These are phyloP conservation scores for Sugiyamaella valdiviana DNA, from an alignment of 805 yeast species.

Conservation along the genomic window DNA sequence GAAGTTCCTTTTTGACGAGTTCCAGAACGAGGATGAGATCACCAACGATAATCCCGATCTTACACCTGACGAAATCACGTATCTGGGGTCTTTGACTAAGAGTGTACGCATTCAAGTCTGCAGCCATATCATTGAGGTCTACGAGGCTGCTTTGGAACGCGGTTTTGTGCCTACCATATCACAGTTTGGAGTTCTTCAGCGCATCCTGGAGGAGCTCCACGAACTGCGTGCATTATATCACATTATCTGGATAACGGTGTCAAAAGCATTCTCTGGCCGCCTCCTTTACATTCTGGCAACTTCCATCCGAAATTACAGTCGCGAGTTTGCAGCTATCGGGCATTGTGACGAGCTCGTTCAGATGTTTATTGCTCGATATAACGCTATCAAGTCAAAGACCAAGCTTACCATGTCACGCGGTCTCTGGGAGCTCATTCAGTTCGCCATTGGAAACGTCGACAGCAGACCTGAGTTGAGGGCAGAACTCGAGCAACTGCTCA, in stretches of 20 bases:
- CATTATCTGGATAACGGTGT: slow-evolving; percentile 43
- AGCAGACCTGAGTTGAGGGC: slow-evolving; percentile 13
- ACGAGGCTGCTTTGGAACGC: background rate
- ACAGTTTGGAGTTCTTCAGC: slow-evolving; percentile 41
- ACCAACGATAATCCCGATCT: slow-evolving; percentile 1
- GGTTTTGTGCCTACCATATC: slow-evolving; percentile 5
- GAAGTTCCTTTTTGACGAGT: background rate
- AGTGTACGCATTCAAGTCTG: background rate
- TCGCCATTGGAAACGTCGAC: slow-evolving; percentile 14
- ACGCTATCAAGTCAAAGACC: slow-evolving; percentile 8
- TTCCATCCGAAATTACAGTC: slow-evolving; percentile 15
- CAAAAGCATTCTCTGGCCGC: slow-evolving; percentile 48
- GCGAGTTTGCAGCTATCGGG: slow-evolving; percentile 20
- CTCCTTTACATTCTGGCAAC: slow-evolving; percentile 39
- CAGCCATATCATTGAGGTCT: slow-evolving; percentile 7
- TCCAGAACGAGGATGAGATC: background rate
- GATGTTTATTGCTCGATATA: slow-evolving; percentile 16
- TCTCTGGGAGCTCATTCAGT: slow-evolving; percentile 21
- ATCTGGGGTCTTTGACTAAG: background rate
- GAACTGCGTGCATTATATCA: slow-evolving; percentile 27
- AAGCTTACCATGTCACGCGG: slow-evolving; percentile 20
- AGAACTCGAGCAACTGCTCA: slow-evolving; percentile 21
- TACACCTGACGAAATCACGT: background rate
- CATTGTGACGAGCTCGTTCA: slow-evolving; percentile 18
- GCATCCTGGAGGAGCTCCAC: slow-evolving; percentile 51